Evolutionary conservation across 108 stramenopile genomes (phyloP).

Genomic region (Cyclotella choctawhatcheeana): DNA sequence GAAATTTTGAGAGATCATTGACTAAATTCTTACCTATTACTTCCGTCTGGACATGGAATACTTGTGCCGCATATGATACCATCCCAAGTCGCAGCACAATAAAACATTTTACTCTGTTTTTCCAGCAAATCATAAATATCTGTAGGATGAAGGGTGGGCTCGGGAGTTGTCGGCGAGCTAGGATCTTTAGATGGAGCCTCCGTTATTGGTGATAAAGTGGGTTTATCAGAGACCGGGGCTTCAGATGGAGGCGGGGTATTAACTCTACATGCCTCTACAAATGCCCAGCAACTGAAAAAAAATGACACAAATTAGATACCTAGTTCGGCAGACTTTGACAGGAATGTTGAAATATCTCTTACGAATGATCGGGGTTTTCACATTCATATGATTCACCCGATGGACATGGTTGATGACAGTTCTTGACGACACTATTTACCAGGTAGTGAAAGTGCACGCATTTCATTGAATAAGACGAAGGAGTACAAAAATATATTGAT

Average conservation of each 20-base stretch:
- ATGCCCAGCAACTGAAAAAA: constrained; percentile 57
- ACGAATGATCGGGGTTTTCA: constrained; percentile 51
- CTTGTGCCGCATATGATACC: constrained; percentile 30
- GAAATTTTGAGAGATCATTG: too few relatives aligned
- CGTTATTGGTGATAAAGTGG: constrained; percentile 23
- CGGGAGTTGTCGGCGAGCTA: constrained; percentile 26
- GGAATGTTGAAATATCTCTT: too few relatives aligned
- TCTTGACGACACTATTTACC: constrained; percentile 45
- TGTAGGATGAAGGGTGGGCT: constrained; percentile 29
- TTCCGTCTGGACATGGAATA: constrained; percentile 27
- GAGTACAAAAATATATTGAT: not conserved
- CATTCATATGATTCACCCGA: constrained; percentile 38
- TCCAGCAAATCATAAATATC: constrained; percentile 38
- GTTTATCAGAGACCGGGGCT: constrained; percentile 11
- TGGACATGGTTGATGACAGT: constrained; percentile 50
- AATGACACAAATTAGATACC: too few relatives aligned
- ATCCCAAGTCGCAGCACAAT: constrained; percentile 31
- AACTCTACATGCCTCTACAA: constrained; percentile 35
- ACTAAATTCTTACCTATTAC: constrained; percentile 14
- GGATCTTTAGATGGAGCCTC: constrained; percentile 33
- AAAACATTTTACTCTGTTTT: constrained; percentile 23
- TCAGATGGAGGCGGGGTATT: constrained; percentile 9
- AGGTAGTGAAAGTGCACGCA: constrained; percentile 40
- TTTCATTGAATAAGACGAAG: not conserved
- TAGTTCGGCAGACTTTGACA: too few relatives aligned